Evolutionary conservation across 495 filamentous ascomycete genomes (phyloP), one percentile per base, ranked within the genome.

Genomic region (Aspergillus nidulans): DNA sequence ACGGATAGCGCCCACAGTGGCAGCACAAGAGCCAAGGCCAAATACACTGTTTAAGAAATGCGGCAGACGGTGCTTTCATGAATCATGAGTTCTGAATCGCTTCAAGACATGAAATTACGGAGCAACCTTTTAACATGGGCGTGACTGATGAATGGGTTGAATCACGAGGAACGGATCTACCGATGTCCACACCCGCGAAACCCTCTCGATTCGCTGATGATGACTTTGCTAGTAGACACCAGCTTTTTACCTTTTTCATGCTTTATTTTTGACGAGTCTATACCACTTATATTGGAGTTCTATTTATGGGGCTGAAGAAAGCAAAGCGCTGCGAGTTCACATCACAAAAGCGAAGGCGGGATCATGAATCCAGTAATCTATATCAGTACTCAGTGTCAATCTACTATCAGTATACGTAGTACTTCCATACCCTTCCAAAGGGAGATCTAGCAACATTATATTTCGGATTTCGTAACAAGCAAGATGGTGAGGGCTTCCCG

Each of bases 11-110:
- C 94, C 42, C 89, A 95, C 68, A 85, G 84, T 52, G 94, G 94
- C 49, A 96, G 92, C 76, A 95, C 88, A 12, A 84, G 95, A 55
- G 94, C 94, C 26, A 96, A 94, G 79, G 89, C 95, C 53, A 99
- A 97, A 80, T 89, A 89, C 67, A 79, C 80, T 20, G 92, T 89
- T 58, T 98, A 84, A 68, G 48, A 48, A 10, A 18, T 36, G 52
- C 28, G 21, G 32, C 26, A 49, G 25, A 21, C 19, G 20, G 38
- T 40, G 34, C 53, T 58, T 38, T 42, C n/a, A 59, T 61, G 49
- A 62, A 57, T 40, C 28, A 56, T 48, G 49, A 24, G 49, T 26
- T 54, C 49, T 43, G 28, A 54, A 32, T 56, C 40, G 41, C 41
- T 60, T 20, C 45, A 34, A 56, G 46, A 49, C 55, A 55, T 54